Evolutionary conservation across 192 early-diverging fungal species (phyloP).

Genomic region (Spizellomyces punctatus): DNA sequence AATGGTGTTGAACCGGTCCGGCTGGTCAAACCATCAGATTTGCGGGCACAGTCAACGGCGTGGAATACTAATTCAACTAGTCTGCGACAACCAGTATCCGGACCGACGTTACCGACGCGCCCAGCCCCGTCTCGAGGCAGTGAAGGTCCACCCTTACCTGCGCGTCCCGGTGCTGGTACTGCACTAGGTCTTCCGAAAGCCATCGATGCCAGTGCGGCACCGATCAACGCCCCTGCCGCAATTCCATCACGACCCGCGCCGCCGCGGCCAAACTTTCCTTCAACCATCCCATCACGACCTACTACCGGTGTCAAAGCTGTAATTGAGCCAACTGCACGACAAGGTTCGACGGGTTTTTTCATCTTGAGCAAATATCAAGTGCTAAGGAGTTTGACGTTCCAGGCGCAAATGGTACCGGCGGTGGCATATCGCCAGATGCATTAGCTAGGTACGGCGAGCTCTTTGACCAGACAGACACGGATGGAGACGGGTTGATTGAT

Average conservation of each 20-base stretch:
- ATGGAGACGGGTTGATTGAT: not conserved
- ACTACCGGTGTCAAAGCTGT: not conserved
- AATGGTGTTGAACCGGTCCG: not conserved
- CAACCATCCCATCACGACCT: constrained; percentile 1
- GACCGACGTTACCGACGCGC: too few species aligned
- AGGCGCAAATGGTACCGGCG: not conserved
- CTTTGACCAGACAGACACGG: constrained; percentile 9
- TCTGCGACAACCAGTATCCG: too few species aligned
- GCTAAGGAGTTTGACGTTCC: not conserved
- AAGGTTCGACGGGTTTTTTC: not conserved
- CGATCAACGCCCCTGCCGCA: constrained; percentile 5
- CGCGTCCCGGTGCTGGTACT: constrained; percentile 12
- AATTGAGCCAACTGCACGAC: not conserved
- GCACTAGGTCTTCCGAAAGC: not conserved
- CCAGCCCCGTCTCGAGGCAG: too few species aligned
- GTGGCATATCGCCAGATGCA: constrained; percentile 8
- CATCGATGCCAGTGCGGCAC: not conserved
- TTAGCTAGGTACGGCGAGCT: constrained; percentile 15
- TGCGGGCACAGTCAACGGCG: not conserved
- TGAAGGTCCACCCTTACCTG: constrained; percentile 14
- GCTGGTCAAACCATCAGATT: not conserved
- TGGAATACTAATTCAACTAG: too few species aligned
- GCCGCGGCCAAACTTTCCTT: not conserved
- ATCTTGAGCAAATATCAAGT: not conserved
- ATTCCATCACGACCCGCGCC: not conserved